Percentiles rank a stretch among this genome's conserved stretches.
phyloP scores from a whole-genome alignment of 1,284 basidiomycete species.

The Singerocomus inundabilis region DNA sequence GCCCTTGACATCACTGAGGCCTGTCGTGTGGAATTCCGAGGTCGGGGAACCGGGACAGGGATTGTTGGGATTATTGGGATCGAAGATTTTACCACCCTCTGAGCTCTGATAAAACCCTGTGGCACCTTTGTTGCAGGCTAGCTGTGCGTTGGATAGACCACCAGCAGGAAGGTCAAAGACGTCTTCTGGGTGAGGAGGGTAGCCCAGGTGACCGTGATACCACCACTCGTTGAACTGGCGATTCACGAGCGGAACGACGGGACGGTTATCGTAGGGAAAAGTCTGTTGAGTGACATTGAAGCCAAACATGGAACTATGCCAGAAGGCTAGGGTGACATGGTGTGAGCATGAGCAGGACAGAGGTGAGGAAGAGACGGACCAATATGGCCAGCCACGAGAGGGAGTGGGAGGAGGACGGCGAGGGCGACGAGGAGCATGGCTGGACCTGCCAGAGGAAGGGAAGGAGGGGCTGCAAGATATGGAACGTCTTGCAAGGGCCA shows the following conservation, averaged over 20 bases:
- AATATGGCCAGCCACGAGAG: slow-evolving; percentile 13
- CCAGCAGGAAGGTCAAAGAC: slow-evolving; percentile 38
- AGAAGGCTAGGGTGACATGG: slow-evolving; percentile 11
- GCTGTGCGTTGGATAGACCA: too few species aligned
- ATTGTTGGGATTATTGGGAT: slow-evolving; percentile 32
- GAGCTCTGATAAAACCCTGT: slow-evolving; percentile 51
- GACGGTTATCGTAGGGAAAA: slow-evolving; percentile 33
- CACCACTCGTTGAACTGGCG: slow-evolving; percentile 42
- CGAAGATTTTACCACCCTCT: slow-evolving; percentile 50
- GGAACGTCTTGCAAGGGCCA: too few species aligned
- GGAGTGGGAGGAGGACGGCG: slow-evolving; percentile 1
- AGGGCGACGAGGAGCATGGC: slow-evolving; percentile 7
- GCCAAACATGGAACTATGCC: slow-evolving; percentile 27
- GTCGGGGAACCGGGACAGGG: slow-evolving; percentile 48
- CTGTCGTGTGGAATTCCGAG: slow-evolving; percentile 52
- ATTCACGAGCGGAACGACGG: slow-evolving; percentile 35
- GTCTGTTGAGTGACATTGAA: slow-evolving; percentile 28
- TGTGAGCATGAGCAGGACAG: not conserved
- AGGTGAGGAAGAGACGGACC: slow-evolving; percentile 6
- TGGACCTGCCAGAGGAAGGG: slow-evolving; percentile 24
- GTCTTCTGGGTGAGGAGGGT: slow-evolving; percentile 37
- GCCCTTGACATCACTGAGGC: slow-evolving; percentile 54
- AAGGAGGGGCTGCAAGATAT: too few species aligned
- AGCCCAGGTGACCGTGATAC: slow-evolving; percentile 39
- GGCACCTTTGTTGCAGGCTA: slow-evolving; percentile 37